Base-by-base conservation (phyloP, 208 protist species). In the Kentomonas sorsogonicus region DNA sequence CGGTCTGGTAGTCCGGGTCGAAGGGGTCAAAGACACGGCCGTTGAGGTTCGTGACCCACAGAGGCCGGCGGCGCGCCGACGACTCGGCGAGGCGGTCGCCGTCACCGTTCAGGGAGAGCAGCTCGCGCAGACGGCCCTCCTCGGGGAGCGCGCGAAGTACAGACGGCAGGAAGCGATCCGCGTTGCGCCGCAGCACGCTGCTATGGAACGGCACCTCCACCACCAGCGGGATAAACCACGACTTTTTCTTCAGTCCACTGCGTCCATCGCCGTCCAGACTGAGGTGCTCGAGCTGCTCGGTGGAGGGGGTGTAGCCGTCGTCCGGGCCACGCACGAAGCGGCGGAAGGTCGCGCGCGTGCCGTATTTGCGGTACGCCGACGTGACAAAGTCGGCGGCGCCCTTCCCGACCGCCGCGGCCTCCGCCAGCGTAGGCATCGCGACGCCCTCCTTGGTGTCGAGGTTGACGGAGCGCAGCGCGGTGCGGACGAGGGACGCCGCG, bases 31-130 rank as follows among this genome's bases (percentile, higher is more conserved):
- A 95, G 1, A 52, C 54, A 5, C 41, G 75, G 16, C 89, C 89
- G 2, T 83, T 95, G 26, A 95, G 64, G 45, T 95, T 95, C 15
- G 81, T 88, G 1, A 95, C 48, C 85, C 85, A 95, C 20, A 80
- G 30, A 23, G 81, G 77, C 2, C 56, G 43, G 6, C 54, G 44
- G 9, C 27, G 43, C 13, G 44, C 36, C 18, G n/a, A 5, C 26
- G 33, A 26, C 7, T 34, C 11, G 23, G 43, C 20, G 11, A 33
- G 9, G 30, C 55, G 26, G 13, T 40, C 16, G 18, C 40, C 40
- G n/a, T 70, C 27, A 22, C 10, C 29, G 18, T 30, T 10, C 2
- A 89, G 34, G 2, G 78, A 80, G 22, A 94, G 60, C 0, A 86
- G 43, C 1, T 68, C 66, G 4, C 88, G 78, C 18, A 92, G 63